phyloP scores from a whole-genome alignment of 371 early-diverging fungal species.

The Mucor ambiguus region DNA sequence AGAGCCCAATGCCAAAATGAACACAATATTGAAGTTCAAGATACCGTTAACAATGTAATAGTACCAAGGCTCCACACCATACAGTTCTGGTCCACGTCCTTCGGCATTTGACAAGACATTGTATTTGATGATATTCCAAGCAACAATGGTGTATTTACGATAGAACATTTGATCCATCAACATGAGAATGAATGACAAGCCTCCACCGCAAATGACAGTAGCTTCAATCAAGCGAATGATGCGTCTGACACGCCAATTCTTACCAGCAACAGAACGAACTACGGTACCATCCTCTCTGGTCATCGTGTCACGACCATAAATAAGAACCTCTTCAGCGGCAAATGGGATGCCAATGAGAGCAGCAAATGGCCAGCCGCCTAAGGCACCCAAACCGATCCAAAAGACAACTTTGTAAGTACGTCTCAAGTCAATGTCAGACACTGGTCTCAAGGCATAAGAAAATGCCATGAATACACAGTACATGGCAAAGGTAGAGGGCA shows the following conservation, averaged over 20 bases:
- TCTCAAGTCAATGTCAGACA: slow-evolving; percentile 45
- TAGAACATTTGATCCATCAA: slow-evolving; percentile 82
- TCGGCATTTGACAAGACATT: slow-evolving; percentile 78
- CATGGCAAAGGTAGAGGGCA: slow-evolving; percentile 96
- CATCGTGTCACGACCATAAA: slow-evolving; percentile 50
- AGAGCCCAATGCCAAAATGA: slow-evolving; percentile 69
- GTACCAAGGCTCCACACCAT: slow-evolving; percentile 94
- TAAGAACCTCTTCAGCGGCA: slow-evolving; percentile 70
- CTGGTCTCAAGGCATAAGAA: slow-evolving; percentile 62
- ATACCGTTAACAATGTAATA: slow-evolving; percentile 88
- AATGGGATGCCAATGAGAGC: slow-evolving; percentile 79
- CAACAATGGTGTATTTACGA: slow-evolving; percentile 67
- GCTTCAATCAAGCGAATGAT: slow-evolving; percentile 43
- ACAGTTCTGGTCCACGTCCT: slow-evolving; percentile 81
- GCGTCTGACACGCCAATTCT: slow-evolving; percentile 50
- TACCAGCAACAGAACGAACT: slow-evolving; percentile 28
- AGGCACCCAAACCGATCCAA: slow-evolving; percentile 70
- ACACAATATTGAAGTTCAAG: slow-evolving; percentile 87
- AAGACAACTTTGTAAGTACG: slow-evolving; percentile 58
- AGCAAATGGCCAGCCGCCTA: slow-evolving; percentile 92
- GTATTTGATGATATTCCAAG: slow-evolving; percentile 88
- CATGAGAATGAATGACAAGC: slow-evolving; percentile 55
- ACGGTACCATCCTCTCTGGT: slow-evolving; percentile 31
- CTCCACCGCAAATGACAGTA: slow-evolving; percentile 26
- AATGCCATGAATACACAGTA: slow-evolving; percentile 77